These are phyloP conservation scores for Dillenia turbinata DNA, from an alignment of 164 flowering plant genomes.

Conservation along the genomic window DNA sequence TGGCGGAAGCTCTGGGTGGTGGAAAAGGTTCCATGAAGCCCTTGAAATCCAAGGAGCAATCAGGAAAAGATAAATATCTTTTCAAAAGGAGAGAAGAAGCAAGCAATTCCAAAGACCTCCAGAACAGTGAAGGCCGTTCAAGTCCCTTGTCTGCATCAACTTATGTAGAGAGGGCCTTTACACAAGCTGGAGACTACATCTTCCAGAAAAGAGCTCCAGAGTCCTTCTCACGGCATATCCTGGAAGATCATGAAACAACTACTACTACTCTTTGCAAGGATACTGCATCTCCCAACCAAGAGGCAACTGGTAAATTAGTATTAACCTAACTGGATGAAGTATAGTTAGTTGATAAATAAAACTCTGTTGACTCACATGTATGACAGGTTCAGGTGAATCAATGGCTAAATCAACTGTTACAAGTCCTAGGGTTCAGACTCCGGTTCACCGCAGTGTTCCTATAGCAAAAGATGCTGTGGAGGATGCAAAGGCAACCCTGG, in stretches of 20 bases:
- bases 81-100: conserved; percentile 75
- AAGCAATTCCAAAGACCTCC: conserved; percentile 16
- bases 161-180: conserved; percentile 26
- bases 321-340: conserved; percentile 1
- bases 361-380: not conserved
- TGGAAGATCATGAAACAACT: conserved; percentile 15
- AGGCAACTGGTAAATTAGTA: conserved; percentile 13
- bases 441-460: conserved; percentile 1
- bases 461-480: conserved; percentile 4
- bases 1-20: conserved; percentile 82
- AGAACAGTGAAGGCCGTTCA: conserved; percentile 22
- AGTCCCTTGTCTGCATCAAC: conserved; percentile 17
- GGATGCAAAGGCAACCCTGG: conserved; percentile 15
- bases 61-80: conserved; percentile 68
- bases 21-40: conserved; percentile 45
- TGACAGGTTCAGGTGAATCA: not conserved
- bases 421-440: conserved; percentile 4
- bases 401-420: not conserved
- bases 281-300: conserved; percentile 10
- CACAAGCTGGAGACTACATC: conserved; percentile 38
- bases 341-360: not conserved
- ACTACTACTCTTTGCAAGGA: conserved; percentile 8
- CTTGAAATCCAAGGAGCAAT: conserved; percentile 53
- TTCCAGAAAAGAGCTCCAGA: conserved; percentile 51
- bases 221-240: conserved; percentile 15